These are phyloP conservation scores for Parascedosporium putredinis DNA, from an alignment of 2,329 filamentous ascomycete genomes.

Conservation along the genomic window DNA sequence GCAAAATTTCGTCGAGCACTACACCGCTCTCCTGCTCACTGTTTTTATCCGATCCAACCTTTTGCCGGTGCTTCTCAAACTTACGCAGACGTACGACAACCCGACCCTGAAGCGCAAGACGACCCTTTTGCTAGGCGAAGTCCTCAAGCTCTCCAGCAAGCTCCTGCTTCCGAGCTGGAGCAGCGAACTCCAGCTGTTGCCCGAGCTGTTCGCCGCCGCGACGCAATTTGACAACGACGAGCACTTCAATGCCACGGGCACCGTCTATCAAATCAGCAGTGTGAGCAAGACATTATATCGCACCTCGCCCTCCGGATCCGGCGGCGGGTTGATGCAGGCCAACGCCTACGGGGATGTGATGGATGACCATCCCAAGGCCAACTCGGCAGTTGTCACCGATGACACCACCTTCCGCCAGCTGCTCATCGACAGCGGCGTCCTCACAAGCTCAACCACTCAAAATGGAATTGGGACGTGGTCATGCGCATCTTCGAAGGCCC, in stretches of 20 bases:
- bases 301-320: slow-evolving; percentile 43
- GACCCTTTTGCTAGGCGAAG: slow-evolving; percentile 81
- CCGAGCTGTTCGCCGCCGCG: slow-evolving; percentile 71
- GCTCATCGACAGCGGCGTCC: slow-evolving; percentile 68
- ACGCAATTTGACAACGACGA: slow-evolving; percentile 60
- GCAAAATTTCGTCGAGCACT: slow-evolving; percentile 86
- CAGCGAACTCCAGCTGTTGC: slow-evolving; percentile 74
- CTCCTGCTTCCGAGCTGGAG: slow-evolving; percentile 76
- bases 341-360: slow-evolving; percentile 20
- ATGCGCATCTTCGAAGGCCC: slow-evolving; percentile 87
- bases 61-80: slow-evolving; percentile 47
- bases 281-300: slow-evolving; percentile 87
- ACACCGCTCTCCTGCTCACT: slow-evolving; percentile 78
- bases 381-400: slow-evolving; percentile 37
- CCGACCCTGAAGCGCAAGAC: slow-evolving; percentile 73
- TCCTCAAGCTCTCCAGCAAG: slow-evolving; percentile 79
- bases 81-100: slow-evolving; percentile 59
- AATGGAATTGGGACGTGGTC: slow-evolving; percentile 97
- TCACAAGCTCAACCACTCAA: slow-evolving; percentile 80
- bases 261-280: slow-evolving; percentile 96
- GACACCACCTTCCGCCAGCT: slow-evolving; percentile 55
- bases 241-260: slow-evolving; percentile 73
- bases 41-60: slow-evolving; percentile 76
- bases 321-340: background rate
- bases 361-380: slow-evolving; percentile 46